Percentiles rank a stretch among this genome's conserved stretches.
Evolutionary conservation across 169 alveolate genomes (phyloP).

Genomic region (Plasmodium reichenowi): DNA sequence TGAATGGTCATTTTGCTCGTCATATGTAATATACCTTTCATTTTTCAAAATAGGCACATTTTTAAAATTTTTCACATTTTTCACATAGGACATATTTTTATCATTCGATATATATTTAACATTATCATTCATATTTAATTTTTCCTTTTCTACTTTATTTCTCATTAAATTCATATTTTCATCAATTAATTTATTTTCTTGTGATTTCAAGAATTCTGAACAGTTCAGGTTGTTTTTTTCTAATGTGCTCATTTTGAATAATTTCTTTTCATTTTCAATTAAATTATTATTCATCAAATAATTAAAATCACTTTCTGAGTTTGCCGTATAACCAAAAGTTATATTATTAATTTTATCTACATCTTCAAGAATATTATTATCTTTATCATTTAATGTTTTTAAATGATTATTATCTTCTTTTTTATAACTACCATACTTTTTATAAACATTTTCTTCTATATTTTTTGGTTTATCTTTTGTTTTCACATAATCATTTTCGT

Average conservation of each 20-base stretch:
- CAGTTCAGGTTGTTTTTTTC: slow-evolving; percentile 18
- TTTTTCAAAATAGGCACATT: not conserved
- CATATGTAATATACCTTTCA: not conserved
- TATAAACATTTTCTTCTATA: not conserved
- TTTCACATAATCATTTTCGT: slow-evolving; percentile 43
- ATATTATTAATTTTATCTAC: slow-evolving; percentile 66
- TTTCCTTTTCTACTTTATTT: slow-evolving; percentile 26
- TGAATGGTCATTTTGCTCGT: not conserved
- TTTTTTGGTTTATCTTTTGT: slow-evolving; percentile 21
- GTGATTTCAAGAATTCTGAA: slow-evolving; percentile 10
- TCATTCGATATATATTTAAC: not conserved
- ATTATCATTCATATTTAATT: not conserved
- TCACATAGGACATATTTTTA: not conserved
- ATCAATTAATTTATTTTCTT: slow-evolving; percentile 4
- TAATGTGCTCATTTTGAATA: slow-evolving; percentile 48
- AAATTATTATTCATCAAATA: slow-evolving; percentile 60
- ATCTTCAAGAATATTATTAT: slow-evolving; percentile 58
- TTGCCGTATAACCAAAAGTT: slow-evolving; percentile 55
- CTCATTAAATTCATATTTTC: not conserved
- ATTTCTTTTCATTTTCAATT: slow-evolving; percentile 75
- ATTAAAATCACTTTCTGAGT: slow-evolving; percentile 45
- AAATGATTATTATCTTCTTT: slow-evolving; percentile 17
- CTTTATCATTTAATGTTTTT: slow-evolving; percentile 8
- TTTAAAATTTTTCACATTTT: no score
- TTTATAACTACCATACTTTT: slow-evolving; percentile 8